Conservation (phyloP, 495 filamentous ascomycete species). For the Trichoderma erinaceum region DNA sequence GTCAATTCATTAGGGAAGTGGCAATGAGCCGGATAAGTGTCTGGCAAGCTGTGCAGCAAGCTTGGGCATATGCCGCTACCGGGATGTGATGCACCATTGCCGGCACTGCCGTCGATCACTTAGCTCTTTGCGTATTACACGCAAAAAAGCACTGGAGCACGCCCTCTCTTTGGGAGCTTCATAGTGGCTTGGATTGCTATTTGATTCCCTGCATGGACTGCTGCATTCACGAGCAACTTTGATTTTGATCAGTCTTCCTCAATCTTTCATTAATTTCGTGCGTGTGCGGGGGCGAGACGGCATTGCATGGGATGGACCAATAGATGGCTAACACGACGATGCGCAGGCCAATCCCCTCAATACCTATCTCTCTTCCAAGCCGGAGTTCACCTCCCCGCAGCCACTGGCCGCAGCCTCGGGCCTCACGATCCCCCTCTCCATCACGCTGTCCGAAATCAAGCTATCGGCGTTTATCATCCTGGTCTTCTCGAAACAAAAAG, state of each 20-base stretch:
- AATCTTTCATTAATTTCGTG: slow-evolving; percentile 13
- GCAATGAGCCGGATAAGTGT: slow-evolving; percentile 2
- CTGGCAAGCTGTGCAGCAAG: slow-evolving; percentile 1
- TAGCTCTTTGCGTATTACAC: slow-evolving; percentile 1
- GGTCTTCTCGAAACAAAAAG: slow-evolving; percentile 95
- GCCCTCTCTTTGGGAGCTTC: background rate
- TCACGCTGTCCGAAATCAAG: slow-evolving; percentile 92
- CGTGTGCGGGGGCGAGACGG: slow-evolving; percentile 17
- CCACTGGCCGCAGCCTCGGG: slow-evolving; percentile 90
- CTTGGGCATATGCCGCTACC: background rate
- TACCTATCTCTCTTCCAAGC: slow-evolving; percentile 86
- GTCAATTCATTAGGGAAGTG: background rate
- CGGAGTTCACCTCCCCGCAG: slow-evolving; percentile 83
- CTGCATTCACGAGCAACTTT: background rate
- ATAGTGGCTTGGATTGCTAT: background rate
- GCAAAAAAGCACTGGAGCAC: background rate
- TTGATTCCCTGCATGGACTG: slow-evolving; percentile 2
- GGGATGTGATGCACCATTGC: slow-evolving; percentile 6
- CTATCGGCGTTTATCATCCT: slow-evolving; percentile 96
- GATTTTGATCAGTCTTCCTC: background rate
- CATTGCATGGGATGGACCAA: background rate
- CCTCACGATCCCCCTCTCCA: slow-evolving; percentile 92
- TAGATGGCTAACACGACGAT: slow-evolving; percentile 4
- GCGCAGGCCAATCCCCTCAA: slow-evolving; percentile 84
- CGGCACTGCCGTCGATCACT: background rate